phyloP scores from a whole-genome alignment of 176 grass and related monocot species.

The maize (Zea mays) region DNA sequence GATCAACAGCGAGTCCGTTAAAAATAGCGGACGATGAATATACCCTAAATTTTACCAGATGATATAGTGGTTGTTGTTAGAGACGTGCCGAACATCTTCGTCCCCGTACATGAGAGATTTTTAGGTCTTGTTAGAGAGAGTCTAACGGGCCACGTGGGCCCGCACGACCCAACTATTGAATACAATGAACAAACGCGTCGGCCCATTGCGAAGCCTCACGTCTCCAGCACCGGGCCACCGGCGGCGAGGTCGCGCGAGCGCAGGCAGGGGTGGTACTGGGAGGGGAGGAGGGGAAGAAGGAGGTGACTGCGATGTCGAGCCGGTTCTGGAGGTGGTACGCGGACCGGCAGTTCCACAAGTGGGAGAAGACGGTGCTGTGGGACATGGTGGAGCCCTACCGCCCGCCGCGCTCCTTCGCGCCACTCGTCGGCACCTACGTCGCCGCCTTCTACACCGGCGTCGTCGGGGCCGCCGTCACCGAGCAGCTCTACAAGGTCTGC shows the following conservation, averaged over 20 bases:
- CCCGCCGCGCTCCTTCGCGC: constrained; percentile 70
- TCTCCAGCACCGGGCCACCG: constrained; percentile 11
- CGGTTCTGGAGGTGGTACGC: constrained; percentile 94
- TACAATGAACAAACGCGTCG: not conserved
- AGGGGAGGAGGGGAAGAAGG: not conserved
- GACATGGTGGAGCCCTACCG: constrained; percentile 95
- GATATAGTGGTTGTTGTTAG: too few relatives aligned
- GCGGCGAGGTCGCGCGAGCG: not conserved
- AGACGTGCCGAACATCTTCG: too few relatives aligned
- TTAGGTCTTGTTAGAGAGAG: too few relatives aligned
- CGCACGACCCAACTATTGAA: not conserved
- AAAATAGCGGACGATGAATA: too few relatives aligned
- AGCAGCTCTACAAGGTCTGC: constrained; percentile 87
- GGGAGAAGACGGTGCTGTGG: constrained; percentile 97
- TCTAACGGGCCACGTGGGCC: not conserved
- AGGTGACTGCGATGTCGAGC: constrained; percentile 49
- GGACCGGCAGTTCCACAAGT: constrained; percentile 79
- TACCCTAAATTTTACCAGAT: too few relatives aligned
- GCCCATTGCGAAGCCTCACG: not conserved
- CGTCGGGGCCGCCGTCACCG: constrained; percentile 71
- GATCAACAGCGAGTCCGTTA: too few relatives aligned
- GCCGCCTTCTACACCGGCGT: constrained; percentile 97
- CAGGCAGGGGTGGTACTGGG: too few relatives aligned
- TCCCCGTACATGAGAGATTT: too few relatives aligned
- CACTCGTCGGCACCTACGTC: constrained; percentile 71